Base-by-base conservation (phyloP, 345 rosid species). In the Viola odorata region DNA sequence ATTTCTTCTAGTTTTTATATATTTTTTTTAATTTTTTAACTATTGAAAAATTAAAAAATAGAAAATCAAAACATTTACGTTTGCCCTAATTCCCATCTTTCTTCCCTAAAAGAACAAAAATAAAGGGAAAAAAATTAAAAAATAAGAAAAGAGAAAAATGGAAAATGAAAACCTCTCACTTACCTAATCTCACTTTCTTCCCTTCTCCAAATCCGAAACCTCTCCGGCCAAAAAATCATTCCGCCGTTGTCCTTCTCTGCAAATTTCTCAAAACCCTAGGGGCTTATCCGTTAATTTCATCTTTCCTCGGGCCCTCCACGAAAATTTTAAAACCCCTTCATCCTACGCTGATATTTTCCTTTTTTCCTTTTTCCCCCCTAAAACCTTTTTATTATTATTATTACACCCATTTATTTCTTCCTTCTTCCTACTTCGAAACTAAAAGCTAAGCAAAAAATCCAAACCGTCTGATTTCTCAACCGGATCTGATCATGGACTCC, bases 401-500 rank as follows among this genome's bases (percentile, higher is more conserved):
- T 14, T 36, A 5, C 40, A 32, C 23, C 37, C 41, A 45, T 60
- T 51, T 62, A 32, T 39, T 11, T 32, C n/a, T 61, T 15, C 12
- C 58, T 5, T 56, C 16, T 57, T 41, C 5, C 7, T 11, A 8
- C 38, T 44, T 7, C 48, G 37, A 16, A 16, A 37, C 45, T 37
- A 39, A 12, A 56, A n/a, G 14, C 23, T 12, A 13, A 37, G 14
- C n/a, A 56, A 13, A 7, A 55, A 32, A 55, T 14, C 3, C 59
- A 4, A 37, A 7, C 42, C 13, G 7, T 40, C 64, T 32, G 4
- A 52, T 12, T 52, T 38, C 40, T 50, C 16, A 47, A 13, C 56
- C 40, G 69, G 75, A 72, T 72, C 75, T 66, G 71, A 41, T 50
- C 59, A 72, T 72, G 75, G 75, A 72, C 16, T 57, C 71, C 42